Conservation (phyloP, 352 stramenopile species). For the Salisapilia sapeloensis region DNA sequence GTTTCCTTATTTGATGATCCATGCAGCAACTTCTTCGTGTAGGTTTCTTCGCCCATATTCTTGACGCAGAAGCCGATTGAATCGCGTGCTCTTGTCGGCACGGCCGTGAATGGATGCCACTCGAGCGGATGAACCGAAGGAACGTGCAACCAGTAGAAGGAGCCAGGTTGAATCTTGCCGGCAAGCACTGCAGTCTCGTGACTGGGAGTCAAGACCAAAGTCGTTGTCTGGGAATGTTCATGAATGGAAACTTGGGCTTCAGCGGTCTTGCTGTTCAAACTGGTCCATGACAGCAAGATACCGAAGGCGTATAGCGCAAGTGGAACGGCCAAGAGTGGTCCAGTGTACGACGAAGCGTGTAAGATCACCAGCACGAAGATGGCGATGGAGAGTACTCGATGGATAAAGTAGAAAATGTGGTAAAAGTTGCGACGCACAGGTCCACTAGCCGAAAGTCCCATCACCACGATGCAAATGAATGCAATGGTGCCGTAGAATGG, state of each 20-base stretch:
- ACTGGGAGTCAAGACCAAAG: constrained; percentile 30
- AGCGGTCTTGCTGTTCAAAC: constrained; percentile 23
- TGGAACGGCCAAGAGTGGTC: constrained; percentile 31
- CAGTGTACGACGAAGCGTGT: constrained; percentile 36
- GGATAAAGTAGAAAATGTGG: constrained; percentile 60
- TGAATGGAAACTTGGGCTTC: constrained; percentile 22
- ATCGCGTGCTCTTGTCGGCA: constrained; percentile 49
- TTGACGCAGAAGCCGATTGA: constrained; percentile 70
- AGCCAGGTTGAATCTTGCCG: constrained; percentile 26
- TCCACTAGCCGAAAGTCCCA: constrained; percentile 34
- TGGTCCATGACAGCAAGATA: constrained; percentile 30
- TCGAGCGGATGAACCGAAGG: constrained; percentile 40
- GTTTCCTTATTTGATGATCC: constrained; percentile 21
- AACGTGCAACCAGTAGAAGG: constrained; percentile 65
- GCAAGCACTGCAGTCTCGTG: constrained; percentile 42
- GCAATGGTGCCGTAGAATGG: constrained; percentile 47
- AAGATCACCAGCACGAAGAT: constrained; percentile 65
- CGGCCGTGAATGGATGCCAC: constrained; percentile 72
- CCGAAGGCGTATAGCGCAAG: constrained; percentile 42
- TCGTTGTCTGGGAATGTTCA: constrained; percentile 16
- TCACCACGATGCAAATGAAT: constrained; percentile 34
- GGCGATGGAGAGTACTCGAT: constrained; percentile 52
- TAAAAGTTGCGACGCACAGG: constrained; percentile 48
- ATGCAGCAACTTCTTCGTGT: constrained; percentile 27
- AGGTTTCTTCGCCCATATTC: constrained; percentile 26